A percentile compares a stretch with the other conserved stretches of the same genome.
Evolutionary conservation across 768 basidiomycete genomes (phyloP).

Genomic region (Lactarius hengduanensis): DNA sequence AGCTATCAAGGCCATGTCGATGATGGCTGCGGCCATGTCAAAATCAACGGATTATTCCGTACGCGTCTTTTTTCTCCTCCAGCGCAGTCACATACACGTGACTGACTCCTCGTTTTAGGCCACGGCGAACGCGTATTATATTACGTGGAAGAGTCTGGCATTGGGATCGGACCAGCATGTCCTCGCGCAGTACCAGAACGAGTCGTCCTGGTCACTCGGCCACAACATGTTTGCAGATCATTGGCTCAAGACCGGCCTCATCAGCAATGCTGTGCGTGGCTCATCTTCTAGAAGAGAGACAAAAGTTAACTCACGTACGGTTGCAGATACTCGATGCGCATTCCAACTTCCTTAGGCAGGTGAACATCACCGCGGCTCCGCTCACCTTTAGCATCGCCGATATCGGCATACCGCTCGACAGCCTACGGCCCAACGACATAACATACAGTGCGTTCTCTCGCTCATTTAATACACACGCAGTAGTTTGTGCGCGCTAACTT

Average conservation of each 20-base stretch:
- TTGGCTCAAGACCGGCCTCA: slow-evolving; percentile 22
- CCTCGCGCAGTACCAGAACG: slow-evolving; percentile 14
- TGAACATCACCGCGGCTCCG: background rate
- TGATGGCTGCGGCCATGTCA: slow-evolving; percentile 6
- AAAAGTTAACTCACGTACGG: background rate
- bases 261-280: slow-evolving; percentile 15
- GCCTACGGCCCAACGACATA: slow-evolving; percentile 8
- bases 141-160: slow-evolving; percentile 18
- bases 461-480: background rate
- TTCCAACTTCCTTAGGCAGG: slow-evolving; percentile 16
- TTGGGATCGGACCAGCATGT: slow-evolving; percentile 19
- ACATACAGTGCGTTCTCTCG: slow-evolving; percentile 11
- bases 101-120: slow-evolving; percentile 6
- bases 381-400: background rate
- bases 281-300: too few relatives aligned
- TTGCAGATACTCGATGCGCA: slow-evolving; percentile 19
- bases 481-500: background rate
- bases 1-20: slow-evolving; percentile 26
- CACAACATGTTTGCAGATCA: slow-evolving; percentile 26
- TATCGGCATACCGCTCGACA: slow-evolving; percentile 24
- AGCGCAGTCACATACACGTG: background rate
- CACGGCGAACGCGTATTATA: slow-evolving; percentile 2
- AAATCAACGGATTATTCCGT: slow-evolving; percentile 5
- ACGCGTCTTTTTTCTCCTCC: background rate
- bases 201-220: slow-evolving; percentile 24